Conservation (phyloP, 495 filamentous ascomycete genomes). For the Polyplosphaeria fusca region DNA sequence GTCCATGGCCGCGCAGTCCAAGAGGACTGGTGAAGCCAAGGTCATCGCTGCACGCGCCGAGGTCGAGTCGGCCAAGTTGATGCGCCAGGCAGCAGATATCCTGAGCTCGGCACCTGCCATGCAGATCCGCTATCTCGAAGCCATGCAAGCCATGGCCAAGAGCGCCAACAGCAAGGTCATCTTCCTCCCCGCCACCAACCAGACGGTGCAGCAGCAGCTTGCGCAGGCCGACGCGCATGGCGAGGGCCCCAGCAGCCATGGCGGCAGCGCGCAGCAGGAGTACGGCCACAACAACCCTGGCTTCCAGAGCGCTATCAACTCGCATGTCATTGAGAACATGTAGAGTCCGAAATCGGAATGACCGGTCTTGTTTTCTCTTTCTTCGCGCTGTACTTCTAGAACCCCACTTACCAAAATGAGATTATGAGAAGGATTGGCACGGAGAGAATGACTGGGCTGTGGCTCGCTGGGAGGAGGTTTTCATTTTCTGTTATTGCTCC, state of each 20-base stretch:
- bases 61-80: slow-evolving; percentile 94
- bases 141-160: slow-evolving; percentile 99
- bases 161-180: slow-evolving; percentile 94
- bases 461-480: no score
- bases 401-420: no score
- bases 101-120: slow-evolving; percentile 89
- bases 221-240: slow-evolving; percentile 52
- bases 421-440: no score
- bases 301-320: slow-evolving; percentile 81
- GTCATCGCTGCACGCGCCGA: slow-evolving; percentile 96
- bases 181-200: slow-evolving; percentile 66
- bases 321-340: slow-evolving; percentile 82
- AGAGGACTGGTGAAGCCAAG: slow-evolving; percentile 97
- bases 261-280: slow-evolving; percentile 44
- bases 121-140: slow-evolving; percentile 93
- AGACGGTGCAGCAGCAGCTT: slow-evolving; percentile 51
- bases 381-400: no score
- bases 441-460: no score
- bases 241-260: slow-evolving; percentile 59
- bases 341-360: slow-evolving; percentile 42
- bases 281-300: slow-evolving; percentile 52
- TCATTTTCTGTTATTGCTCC: background rate
- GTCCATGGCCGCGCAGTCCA: slow-evolving; percentile 99
- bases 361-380: background rate
- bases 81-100: slow-evolving; percentile 98